phyloP scores from a whole-genome alignment of 2,329 filamentous ascomycete species.

The Cercospora janseana region DNA sequence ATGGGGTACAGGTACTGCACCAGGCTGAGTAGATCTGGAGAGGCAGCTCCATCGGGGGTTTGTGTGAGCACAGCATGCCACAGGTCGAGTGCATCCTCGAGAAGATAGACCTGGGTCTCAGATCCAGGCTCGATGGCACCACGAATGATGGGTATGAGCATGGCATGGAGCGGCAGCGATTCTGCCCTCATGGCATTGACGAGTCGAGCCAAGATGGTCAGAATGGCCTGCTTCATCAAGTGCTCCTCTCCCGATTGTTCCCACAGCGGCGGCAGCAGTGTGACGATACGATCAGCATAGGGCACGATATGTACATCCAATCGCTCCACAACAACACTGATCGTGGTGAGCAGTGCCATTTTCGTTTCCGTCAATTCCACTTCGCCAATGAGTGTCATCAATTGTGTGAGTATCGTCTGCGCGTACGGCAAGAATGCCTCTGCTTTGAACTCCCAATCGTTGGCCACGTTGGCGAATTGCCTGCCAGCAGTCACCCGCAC shows the following conservation, averaged over 20 bases:
- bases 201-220: conserved; percentile 79
- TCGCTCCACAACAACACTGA: conserved; percentile 74
- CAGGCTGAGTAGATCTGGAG: conserved; percentile 44
- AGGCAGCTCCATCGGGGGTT: conserved; percentile 44
- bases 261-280: conserved; percentile 79
- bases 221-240: conserved; percentile 89
- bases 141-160: conserved; percentile 78
- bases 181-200: conserved; percentile 80
- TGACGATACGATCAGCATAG: conserved; percentile 76
- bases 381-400: conserved; percentile 76
- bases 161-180: conserved; percentile 72
- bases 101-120: conserved; percentile 71
- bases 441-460: conserved; percentile 78
- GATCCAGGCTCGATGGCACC: conserved; percentile 76
- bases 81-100: conserved; percentile 88
- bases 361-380: conserved; percentile 85
- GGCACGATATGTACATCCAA: conserved; percentile 70
- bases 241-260: conserved; percentile 80
- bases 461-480: conserved; percentile 74
- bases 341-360: conserved; percentile 82
- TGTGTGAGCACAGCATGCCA: conserved; percentile 76
- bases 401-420: conserved; percentile 65
- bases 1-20: conserved; percentile 48
- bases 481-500: conserved; percentile 88
- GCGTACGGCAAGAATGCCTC: conserved; percentile 76